A percentile compares a stretch with the other conserved stretches of the same genome.
These are phyloP conservation scores for Globisporangium viniferum DNA, from an alignment of 352 stramenopile species.

Conservation along the genomic window DNA sequence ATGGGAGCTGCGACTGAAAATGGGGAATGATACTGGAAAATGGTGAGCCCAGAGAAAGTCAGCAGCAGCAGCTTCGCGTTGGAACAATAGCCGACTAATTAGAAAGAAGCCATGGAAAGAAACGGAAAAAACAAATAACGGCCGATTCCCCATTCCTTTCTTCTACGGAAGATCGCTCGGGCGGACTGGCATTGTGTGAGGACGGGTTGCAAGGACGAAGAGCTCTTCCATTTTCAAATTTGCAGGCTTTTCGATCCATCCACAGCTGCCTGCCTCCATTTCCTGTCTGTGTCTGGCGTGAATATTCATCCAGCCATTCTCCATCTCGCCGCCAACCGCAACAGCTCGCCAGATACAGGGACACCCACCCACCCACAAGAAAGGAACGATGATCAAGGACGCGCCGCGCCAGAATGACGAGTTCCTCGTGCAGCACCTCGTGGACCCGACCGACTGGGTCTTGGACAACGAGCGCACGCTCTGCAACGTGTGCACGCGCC, in stretches of 20 bases:
- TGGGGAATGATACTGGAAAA: no score
- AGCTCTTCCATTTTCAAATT: constrained; percentile 6
- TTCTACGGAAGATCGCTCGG: neutral
- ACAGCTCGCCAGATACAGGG: neutral
- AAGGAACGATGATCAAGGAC: constrained; percentile 29
- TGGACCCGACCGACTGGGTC: constrained; percentile 76
- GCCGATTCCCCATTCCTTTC: neutral
- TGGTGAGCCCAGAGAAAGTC: no score
- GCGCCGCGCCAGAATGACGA: constrained; percentile 30
- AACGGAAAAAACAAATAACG: no score
- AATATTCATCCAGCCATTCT: neutral
- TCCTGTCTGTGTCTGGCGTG: neutral
- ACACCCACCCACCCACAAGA: neutral
- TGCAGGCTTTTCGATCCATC: constrained; percentile 5
- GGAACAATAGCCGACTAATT: no score
- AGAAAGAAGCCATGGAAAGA: no score
- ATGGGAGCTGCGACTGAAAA: no score
- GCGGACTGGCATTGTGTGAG: neutral
- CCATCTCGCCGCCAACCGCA: neutral
- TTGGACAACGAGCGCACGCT: constrained; percentile 61
- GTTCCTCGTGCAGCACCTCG: constrained; percentile 68
- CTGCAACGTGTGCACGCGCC: constrained; percentile 76
- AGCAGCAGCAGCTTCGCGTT: no score
- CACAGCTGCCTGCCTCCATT: neutral
- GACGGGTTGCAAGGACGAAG: neutral